These are phyloP conservation scores for Trichoderma sp. DNA, from an alignment of 2,329 filamentous ascomycete species.

Conservation along the genomic window DNA sequence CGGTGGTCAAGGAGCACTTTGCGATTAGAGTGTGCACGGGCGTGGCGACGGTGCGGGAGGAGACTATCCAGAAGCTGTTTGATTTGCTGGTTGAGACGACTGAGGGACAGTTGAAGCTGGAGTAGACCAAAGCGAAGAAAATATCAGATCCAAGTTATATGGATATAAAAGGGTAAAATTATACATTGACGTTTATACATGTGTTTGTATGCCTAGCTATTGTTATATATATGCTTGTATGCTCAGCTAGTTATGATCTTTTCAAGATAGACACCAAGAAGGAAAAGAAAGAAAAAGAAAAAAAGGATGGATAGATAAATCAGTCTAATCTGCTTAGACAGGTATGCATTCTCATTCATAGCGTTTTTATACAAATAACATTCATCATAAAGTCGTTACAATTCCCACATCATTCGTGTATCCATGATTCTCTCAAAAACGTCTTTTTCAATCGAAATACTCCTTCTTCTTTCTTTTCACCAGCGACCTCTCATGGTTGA, in stretches of 20 bases:
- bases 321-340: background rate
- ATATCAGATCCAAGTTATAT: background rate
- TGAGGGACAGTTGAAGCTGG: conserved; percentile 50
- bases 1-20: conserved; percentile 70
- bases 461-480: conserved; percentile 20
- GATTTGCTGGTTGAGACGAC: conserved; percentile 67
- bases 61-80: conserved; percentile 74
- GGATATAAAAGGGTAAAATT: background rate
- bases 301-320: background rate
- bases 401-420: background rate
- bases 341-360: background rate
- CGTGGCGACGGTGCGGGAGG: conserved; percentile 66
- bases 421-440: no score
- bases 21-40: conserved; percentile 81
- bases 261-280: background rate
- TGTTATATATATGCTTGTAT: background rate
- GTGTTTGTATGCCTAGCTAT: no score
- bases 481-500: conserved; percentile 24
- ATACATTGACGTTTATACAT: background rate
- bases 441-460: background rate
- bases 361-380: background rate
- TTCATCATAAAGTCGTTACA: background rate
- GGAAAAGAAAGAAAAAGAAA: background rate
- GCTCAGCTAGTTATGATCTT: background rate
- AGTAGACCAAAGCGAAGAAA: background rate